Percentiles rank a stretch among this genome's conserved stretches.
Conservation (phyloP, 805 yeast species). For the Peterozyma xylosa region DNA sequence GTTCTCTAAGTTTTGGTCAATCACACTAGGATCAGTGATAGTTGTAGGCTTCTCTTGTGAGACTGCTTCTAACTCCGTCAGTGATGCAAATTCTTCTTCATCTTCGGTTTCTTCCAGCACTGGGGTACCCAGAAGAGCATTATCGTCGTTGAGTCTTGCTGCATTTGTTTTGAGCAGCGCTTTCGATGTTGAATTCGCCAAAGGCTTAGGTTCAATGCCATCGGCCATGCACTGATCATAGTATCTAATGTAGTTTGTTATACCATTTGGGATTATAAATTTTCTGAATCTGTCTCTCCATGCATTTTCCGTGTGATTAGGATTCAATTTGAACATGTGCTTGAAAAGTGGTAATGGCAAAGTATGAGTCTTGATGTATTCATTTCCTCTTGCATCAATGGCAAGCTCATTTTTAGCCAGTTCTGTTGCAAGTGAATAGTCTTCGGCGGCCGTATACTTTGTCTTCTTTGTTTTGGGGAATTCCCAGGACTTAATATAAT, state of each 20-base stretch:
- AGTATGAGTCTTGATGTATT: background rate
- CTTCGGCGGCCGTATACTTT: background rate
- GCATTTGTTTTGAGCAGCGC: background rate
- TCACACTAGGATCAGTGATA: background rate
- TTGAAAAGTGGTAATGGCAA: constrained; percentile 8
- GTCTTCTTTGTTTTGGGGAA: background rate
- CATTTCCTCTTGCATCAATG: background rate
- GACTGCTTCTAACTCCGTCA: background rate
- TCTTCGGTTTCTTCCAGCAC: no score
- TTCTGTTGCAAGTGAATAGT: background rate
- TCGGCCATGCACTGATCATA: constrained; percentile 28
- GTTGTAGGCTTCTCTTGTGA: background rate
- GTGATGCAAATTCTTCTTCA: no score
- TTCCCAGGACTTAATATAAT: constrained; percentile 1
- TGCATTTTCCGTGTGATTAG: constrained; percentile 46
- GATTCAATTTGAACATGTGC: constrained; percentile 11
- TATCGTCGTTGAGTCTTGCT: no score
- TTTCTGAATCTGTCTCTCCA: constrained; percentile 67
- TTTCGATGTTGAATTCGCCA: constrained; percentile 31
- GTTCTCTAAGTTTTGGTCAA: background rate
- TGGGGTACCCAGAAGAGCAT: no score
- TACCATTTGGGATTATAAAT: constrained; percentile 43
- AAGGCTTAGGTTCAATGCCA: constrained; percentile 35
- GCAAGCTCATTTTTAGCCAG: background rate
- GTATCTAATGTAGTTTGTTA: constrained; percentile 38